Conservation (phyloP, 805 yeast species). For the Ascoidea asiatica region DNA sequence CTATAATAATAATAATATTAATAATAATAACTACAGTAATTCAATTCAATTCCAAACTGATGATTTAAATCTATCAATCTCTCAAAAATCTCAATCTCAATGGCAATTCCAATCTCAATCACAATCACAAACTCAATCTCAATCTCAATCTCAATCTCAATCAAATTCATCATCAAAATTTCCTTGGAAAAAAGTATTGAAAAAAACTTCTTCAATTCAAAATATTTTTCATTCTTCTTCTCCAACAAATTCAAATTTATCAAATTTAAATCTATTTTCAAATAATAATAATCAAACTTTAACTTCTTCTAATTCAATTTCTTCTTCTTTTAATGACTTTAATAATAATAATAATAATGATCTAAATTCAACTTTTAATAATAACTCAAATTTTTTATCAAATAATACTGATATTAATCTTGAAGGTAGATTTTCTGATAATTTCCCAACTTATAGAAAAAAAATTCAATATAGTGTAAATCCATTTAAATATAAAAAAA, state of each 20-base stretch:
- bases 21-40: background rate
- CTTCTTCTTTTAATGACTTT: too few relatives aligned
- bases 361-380: background rate
- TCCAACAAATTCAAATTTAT: background rate
- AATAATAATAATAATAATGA: background rate
- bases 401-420: background rate
- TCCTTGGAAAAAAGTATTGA: background rate
- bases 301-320: background rate
- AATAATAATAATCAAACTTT: background rate
- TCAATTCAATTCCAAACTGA: background rate
- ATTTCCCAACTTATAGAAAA: conserved; percentile 73
- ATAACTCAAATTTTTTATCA: background rate
- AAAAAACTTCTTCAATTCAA: too few relatives aligned
- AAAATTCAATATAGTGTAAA: conserved; percentile 41
- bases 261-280: background rate
- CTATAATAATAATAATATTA: too few relatives aligned
- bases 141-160: background rate
- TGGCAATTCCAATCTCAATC: background rate
- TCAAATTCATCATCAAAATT: background rate
- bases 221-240: background rate
- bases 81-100: background rate
- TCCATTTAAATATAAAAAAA: conserved; percentile 15
- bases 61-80: background rate
- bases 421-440: conserved; percentile 59
- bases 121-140: background rate